Percentiles rank a stretch among this genome's conserved stretches.
phyloP scores from a whole-genome alignment of 805 yeast genomes.

The Candida montana region DNA sequence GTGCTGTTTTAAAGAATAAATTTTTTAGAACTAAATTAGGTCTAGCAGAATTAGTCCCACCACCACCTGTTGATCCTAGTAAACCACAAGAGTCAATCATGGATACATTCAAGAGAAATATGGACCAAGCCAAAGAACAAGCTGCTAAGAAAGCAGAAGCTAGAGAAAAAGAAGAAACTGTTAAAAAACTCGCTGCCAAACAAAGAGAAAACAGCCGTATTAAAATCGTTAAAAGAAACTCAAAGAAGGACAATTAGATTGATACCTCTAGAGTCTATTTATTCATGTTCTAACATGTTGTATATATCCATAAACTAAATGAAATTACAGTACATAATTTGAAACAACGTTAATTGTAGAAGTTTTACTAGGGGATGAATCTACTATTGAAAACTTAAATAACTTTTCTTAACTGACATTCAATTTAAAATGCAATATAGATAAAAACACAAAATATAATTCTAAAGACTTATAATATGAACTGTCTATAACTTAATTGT shows the following conservation, averaged over 20 bases:
- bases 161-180: constrained; percentile 30
- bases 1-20: constrained; percentile 54
- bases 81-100: constrained; percentile 31
- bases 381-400: no score
- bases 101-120: constrained; percentile 34
- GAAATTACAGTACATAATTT: background rate
- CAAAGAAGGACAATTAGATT: constrained; percentile 9
- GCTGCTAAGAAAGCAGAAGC: constrained; percentile 33
- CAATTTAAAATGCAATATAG: no score
- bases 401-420: no score
- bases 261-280: background rate
- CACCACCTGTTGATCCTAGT: constrained; percentile 34
- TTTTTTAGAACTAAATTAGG: constrained; percentile 51
- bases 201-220: constrained; percentile 25
- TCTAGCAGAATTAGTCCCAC: constrained; percentile 57
- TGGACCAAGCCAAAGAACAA: constrained; percentile 35
- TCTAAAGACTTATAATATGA: background rate
- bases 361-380: background rate
- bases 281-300: background rate
- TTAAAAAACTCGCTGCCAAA: constrained; percentile 27
- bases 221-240: constrained; percentile 22
- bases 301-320: background rate
- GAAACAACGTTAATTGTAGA: background rate
- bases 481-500: background rate
- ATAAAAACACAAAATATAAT: no score